Percentiles rank a stretch among this genome's conserved stretches.
phyloP scores from a whole-genome alignment of 129 eudicot species.

The Helichrysum umbraculigerum region DNA sequence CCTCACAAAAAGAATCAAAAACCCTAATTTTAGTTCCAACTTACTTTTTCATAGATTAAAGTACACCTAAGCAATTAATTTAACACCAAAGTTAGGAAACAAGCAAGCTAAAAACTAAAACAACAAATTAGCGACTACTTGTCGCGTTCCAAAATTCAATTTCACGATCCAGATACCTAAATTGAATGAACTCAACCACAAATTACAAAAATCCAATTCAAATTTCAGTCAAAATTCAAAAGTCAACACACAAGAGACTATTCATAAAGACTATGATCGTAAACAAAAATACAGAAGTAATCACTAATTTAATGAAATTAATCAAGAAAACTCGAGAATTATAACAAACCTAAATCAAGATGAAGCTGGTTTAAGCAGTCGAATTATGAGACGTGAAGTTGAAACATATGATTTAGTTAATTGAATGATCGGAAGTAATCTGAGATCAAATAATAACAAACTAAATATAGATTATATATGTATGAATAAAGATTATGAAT shows the following conservation, averaged over 20 bases:
- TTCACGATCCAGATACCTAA: constrained; percentile 9
- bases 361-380: constrained; percentile 22
- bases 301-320: not conserved
- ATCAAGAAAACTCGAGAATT: not conserved
- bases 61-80: constrained; percentile 11
- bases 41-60: not conserved
- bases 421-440: constrained; percentile 17
- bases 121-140: not conserved
- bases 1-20: constrained; percentile 9
- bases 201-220: not conserved
- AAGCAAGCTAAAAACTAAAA: not conserved
- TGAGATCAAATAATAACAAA: constrained; percentile 23
- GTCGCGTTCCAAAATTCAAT: not conserved
- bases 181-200: constrained; percentile 14
- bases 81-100: not conserved
- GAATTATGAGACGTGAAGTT: constrained; percentile 24
- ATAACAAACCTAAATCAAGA: constrained; percentile 23
- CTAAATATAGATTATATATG: constrained; percentile 24
- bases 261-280: constrained; percentile 9
- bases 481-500: constrained; percentile 16
- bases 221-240: constrained; percentile 9
- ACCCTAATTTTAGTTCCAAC: constrained; percentile 25
- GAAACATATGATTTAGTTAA: constrained; percentile 2
- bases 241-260: constrained; percentile 33
- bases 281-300: not conserved